Conservation (phyloP, 306 rosid species). For the Luffa aegyptiaca region DNA sequence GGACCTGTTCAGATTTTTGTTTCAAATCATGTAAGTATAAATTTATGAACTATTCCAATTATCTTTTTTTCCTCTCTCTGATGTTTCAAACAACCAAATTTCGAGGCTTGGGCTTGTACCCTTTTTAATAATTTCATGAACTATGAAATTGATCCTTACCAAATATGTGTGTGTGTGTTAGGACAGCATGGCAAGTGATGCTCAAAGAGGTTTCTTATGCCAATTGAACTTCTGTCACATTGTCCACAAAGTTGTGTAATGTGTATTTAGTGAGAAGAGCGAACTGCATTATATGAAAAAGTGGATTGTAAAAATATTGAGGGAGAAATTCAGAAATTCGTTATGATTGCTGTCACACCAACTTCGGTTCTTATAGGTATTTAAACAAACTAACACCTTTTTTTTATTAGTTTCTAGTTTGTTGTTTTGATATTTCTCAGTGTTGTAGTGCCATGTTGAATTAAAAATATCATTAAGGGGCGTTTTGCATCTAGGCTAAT, state of each 20-base stretch:
- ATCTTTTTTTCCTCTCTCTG: background rate
- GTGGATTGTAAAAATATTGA: background rate
- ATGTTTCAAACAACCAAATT: background rate
- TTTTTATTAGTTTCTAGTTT: background rate
- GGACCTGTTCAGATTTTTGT: slow-evolving; percentile 98
- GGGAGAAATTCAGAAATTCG: background rate
- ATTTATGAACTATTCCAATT: background rate
- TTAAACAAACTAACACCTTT: background rate
- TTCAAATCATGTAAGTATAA: slow-evolving; percentile 74
- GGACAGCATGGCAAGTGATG: background rate
- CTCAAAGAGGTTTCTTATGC: background rate
- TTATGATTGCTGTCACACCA: background rate
- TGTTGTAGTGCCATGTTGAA: background rate
- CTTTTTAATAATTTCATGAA: background rate
- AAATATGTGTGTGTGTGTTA: background rate
- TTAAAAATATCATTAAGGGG: background rate
- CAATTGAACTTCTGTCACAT: background rate
- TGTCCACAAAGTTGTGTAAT: background rate
- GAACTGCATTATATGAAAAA: background rate
- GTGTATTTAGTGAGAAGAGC: background rate
- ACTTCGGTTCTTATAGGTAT: background rate
- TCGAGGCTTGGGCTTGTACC: background rate
- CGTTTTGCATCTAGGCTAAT: background rate
- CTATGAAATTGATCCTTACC: background rate
- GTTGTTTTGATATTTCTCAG: background rate